Evolutionary conservation across 768 basidiomycete species (phyloP), one percentile per base, ranked within the genome.

Genomic region (Pluteus cervinus): DNA sequence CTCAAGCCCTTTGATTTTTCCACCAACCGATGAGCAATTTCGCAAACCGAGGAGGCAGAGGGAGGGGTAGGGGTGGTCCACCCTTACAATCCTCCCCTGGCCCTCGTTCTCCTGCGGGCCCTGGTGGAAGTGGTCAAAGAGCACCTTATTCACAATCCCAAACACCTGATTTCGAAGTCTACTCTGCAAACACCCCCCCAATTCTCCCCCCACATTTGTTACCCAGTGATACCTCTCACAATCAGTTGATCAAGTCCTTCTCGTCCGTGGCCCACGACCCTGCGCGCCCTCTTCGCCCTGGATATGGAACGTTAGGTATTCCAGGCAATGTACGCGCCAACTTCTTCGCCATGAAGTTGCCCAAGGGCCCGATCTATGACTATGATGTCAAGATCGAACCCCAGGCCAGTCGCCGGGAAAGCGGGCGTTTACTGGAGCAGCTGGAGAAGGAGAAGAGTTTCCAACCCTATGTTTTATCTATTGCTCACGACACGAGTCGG

Each of bases 251-350:
- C 23, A 42, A 51, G 16, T 52, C 58, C 1, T 69, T 67, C 54
- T 61, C 60, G 31, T 50, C 56, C 0, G 43, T 66, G 17, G 51
- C 54, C 18, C 33, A 56, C 22, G 46, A 52, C 2, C 56, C 60
- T 4, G 60, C 59, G 20, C 60, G 61, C 6, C 78, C 79, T 7
- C 56, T 75, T 5, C 68, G 79, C 14, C 76, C 78, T 1, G 75
- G 75, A 1, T 83, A 60, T 43, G 79, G 79, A 7, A 76, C 68
- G 0, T 42, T 56, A 3, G 79, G 79, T 17, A 61, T 36, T 7
- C 45, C 63, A 0, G 66, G 76, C 44, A 69, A 54, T 0, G 54
- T 83, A 11, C 67, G 82, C 2, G 66, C 80, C 15, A 84, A 83
- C 50, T 81, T 81, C 57, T 81, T 81, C 52, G 49, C 76, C 0